These are phyloP conservation scores for Talaromyces nanjingensis DNA, from an alignment of 495 filamentous ascomycete species.

Conservation along the genomic window DNA sequence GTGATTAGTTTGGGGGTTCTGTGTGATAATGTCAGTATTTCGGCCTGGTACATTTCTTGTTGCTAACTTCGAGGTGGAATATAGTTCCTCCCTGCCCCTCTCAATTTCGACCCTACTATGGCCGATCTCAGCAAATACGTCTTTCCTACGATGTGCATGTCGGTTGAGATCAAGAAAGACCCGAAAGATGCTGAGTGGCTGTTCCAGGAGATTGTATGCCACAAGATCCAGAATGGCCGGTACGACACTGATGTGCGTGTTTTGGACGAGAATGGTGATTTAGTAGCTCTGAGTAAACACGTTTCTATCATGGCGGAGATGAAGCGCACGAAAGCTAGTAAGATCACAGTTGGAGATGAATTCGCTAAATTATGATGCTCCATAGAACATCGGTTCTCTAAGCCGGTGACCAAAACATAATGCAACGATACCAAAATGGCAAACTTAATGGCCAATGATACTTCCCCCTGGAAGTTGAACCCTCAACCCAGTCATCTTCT, in stretches of 20 bases:
- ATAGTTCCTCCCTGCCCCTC: slow-evolving; percentile 5
- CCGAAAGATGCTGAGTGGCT: slow-evolving; percentile 7
- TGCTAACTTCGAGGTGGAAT: neutral
- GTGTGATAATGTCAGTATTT: neutral
- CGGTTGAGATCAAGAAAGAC: slow-evolving; percentile 3
- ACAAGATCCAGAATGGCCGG: slow-evolving; percentile 2
- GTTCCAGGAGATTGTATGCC: neutral
- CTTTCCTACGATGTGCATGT: slow-evolving; percentile 7
- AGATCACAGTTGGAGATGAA: neutral
- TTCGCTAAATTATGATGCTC: neutral
- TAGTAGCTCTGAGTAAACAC: slow-evolving; percentile 4
- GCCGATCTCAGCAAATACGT: slow-evolving; percentile 6
- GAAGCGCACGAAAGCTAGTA: slow-evolving; percentile 3
- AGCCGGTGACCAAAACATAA: neutral
- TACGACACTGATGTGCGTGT: slow-evolving; percentile 5
- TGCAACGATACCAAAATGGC: neutral
- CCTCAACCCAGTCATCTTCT: neutral
- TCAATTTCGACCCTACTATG: slow-evolving; percentile 7
- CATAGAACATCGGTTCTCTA: neutral
- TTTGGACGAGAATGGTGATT: slow-evolving; percentile 4
- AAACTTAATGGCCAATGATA: neutral
- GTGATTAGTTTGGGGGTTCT: slow-evolving; percentile 2
- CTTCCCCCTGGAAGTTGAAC: slow-evolving; percentile 3
- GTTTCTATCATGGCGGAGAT: slow-evolving; percentile 3
- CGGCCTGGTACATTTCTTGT: neutral